phyloP scores from a whole-genome alignment of 2,329 filamentous ascomycete species.

The Colletotrichum sojae region DNA sequence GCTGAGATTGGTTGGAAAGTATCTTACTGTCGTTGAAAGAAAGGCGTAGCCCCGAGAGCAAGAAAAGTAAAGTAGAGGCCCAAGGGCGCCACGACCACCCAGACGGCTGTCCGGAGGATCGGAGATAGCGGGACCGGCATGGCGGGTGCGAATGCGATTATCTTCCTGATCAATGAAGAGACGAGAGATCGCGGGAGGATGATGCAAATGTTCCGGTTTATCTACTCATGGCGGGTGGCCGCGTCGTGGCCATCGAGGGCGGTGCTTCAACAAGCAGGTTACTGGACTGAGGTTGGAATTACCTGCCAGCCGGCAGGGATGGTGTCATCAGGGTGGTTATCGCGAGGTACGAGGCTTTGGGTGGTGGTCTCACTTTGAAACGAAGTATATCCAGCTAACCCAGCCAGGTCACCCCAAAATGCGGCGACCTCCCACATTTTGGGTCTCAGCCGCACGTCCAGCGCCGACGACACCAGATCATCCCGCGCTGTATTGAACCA shows the following conservation, averaged over 20 bases:
- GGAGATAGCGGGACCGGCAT: slow-evolving; percentile 51
- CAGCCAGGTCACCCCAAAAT: slow-evolving; percentile 12
- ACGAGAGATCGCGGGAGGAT: neutral
- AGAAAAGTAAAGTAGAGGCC: slow-evolving; percentile 78
- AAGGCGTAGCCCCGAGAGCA: slow-evolving; percentile 75
- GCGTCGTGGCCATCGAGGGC: slow-evolving; percentile 18
- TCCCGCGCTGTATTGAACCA: slow-evolving; percentile 20
- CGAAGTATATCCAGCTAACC: slow-evolving; percentile 1
- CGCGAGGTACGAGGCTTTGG: neutral
- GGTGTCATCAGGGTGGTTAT: slow-evolving; percentile 20
- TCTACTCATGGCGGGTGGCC: slow-evolving; percentile 33
- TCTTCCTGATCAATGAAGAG: neutral
- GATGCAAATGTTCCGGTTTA: slow-evolving; percentile 17
- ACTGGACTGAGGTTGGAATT: slow-evolving; percentile 39
- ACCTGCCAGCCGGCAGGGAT: slow-evolving; percentile 34
- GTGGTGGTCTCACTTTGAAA: rapidly evolving
- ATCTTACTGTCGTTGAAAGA: slow-evolving; percentile 84
- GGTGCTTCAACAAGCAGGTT: slow-evolving; percentile 28
- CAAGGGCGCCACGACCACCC: slow-evolving; percentile 70
- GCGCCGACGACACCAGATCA: slow-evolving; percentile 28
- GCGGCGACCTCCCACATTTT: slow-evolving; percentile 37
- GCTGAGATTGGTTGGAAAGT: neutral
- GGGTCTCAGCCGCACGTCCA: slow-evolving; percentile 33
- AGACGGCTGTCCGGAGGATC: slow-evolving; percentile 59
- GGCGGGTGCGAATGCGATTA: too few species aligned